A percentile compares a stretch with the other conserved stretches of the same genome.
Evolutionary conservation across 495 filamentous ascomycete genomes (phyloP).

Genomic region (Penicillium turbatum): DNA sequence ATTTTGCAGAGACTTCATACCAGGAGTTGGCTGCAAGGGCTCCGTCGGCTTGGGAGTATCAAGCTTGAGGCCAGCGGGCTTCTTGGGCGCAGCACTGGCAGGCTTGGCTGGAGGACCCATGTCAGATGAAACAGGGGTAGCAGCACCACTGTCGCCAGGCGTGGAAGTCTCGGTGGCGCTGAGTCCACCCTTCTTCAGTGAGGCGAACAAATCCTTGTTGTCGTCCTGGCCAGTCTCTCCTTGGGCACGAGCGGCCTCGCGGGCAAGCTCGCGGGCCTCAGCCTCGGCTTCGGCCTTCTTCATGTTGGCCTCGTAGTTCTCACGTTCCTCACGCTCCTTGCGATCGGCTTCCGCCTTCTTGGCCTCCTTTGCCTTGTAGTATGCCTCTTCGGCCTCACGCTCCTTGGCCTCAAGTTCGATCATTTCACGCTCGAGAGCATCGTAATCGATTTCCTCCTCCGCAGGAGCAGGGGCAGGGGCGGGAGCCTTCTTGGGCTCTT

Average conservation of each 20-base stretch:
- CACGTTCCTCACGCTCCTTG: slow-evolving; percentile 51
- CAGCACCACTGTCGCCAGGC: slow-evolving; percentile 52
- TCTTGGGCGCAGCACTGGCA: slow-evolving; percentile 54
- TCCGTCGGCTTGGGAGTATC: slow-evolving; percentile 79
- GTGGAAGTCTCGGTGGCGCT: slow-evolving; percentile 46
- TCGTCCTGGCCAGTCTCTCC: slow-evolving; percentile 31
- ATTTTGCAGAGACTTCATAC: slow-evolving; percentile 83
- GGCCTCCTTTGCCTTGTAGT: slow-evolving; percentile 55
- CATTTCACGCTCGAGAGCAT: slow-evolving; percentile 49
- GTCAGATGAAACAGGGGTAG: slow-evolving; percentile 53
- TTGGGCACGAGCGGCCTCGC: slow-evolving; percentile 39
- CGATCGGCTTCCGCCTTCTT: slow-evolving; percentile 60
- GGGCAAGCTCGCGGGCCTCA: slow-evolving; percentile 52
- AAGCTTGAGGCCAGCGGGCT: slow-evolving; percentile 78
- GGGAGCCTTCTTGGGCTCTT: slow-evolving; percentile 43
- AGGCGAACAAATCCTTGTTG: slow-evolving; percentile 49
- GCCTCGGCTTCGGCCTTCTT: slow-evolving; percentile 55
- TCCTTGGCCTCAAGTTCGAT: slow-evolving; percentile 58
- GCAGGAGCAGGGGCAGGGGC: slow-evolving; percentile 27
- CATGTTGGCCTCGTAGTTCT: slow-evolving; percentile 50
- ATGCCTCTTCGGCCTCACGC: slow-evolving; percentile 55
- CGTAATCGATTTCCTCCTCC: slow-evolving; percentile 51
- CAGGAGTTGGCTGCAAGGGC: slow-evolving; percentile 83
- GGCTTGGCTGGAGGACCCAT: slow-evolving; percentile 53
- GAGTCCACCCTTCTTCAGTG: slow-evolving; percentile 52